Conservation (phyloP, 768 basidiomycete species). For the Rhodocollybia butyracea region DNA sequence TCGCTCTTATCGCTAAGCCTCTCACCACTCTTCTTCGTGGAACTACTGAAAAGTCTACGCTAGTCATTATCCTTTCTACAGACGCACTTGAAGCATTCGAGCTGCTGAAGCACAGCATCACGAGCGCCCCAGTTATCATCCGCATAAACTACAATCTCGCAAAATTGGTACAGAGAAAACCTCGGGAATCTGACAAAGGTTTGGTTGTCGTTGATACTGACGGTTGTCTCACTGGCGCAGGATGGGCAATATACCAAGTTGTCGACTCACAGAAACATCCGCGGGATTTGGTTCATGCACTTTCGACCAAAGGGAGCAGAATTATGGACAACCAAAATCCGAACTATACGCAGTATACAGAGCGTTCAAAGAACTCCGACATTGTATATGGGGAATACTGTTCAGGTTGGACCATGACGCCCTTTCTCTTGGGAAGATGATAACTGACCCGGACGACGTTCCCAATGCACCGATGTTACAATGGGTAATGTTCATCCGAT, state of each 20-base stretch:
- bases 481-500: slow-evolving; percentile 33
- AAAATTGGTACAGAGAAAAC: not conserved
- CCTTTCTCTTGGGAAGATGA: slow-evolving; percentile 32
- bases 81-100: slow-evolving; percentile 22
- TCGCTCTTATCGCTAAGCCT: slow-evolving; percentile 20
- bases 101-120: slow-evolving; percentile 18
- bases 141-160: slow-evolving; percentile 27
- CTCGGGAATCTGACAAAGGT: slow-evolving; percentile 14
- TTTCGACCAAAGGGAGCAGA: slow-evolving; percentile 26
- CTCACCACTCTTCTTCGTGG: slow-evolving; percentile 16
- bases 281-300: slow-evolving; percentile 30
- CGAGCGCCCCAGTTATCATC: slow-evolving; percentile 23
- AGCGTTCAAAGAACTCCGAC: slow-evolving; percentile 24
- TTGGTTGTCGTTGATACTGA: slow-evolving; percentile 32
- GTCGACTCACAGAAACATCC: slow-evolving; percentile 15
- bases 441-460: slow-evolving; percentile 29
- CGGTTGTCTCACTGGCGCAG: slow-evolving; percentile 26
- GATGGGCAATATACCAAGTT: slow-evolving; percentile 31
- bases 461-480: slow-evolving; percentile 32
- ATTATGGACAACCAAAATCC: slow-evolving; percentile 34
- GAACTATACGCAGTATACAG: slow-evolving; percentile 35
- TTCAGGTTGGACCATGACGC: slow-evolving; percentile 33
- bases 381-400: slow-evolving; percentile 27
- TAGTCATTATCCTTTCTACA: slow-evolving; percentile 9
- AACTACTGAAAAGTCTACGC: not conserved